phyloP scores from a whole-genome alignment of 805 yeast species.

The Ascoidea asiatica region DNA sequence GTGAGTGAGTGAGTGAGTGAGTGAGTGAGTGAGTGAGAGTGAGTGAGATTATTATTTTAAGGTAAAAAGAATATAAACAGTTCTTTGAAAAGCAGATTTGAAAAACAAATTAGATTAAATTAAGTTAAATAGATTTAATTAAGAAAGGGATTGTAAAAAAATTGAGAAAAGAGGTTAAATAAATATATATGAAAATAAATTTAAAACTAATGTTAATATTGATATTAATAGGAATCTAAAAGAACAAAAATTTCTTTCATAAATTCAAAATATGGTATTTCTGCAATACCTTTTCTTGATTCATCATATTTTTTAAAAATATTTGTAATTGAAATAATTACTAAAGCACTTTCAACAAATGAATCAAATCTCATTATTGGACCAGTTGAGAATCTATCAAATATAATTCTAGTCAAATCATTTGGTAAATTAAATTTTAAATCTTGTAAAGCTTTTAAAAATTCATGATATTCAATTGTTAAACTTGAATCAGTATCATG shows the following conservation, averaged over 20 bases:
- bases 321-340: conserved; percentile 11
- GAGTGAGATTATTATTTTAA: no score
- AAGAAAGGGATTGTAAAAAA: no score
- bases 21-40: no score
- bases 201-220: no score
- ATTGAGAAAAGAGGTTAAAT: no score
- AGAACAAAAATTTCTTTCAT: not conserved
- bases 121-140: no score
- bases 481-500: conserved; percentile 7
- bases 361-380: conserved; percentile 11
- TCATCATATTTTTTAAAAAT: conserved; percentile 9
- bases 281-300: conserved; percentile 39
- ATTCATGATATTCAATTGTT: conserved; percentile 8
- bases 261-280: conserved; percentile 24
- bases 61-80: no score
- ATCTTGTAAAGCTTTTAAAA: conserved; percentile 7
- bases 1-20: no score
- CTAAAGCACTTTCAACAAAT: conserved; percentile 10
- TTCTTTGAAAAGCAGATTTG: no score
- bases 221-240: not conserved
- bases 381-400: conserved; percentile 7
- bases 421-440: conserved; percentile 10
- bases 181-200: no score
- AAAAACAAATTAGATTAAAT: no score
- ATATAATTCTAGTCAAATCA: conserved; percentile 8